phyloP scores from a whole-genome alignment of 257 asterid genomes.

The Thymus quinquecostatus region DNA sequence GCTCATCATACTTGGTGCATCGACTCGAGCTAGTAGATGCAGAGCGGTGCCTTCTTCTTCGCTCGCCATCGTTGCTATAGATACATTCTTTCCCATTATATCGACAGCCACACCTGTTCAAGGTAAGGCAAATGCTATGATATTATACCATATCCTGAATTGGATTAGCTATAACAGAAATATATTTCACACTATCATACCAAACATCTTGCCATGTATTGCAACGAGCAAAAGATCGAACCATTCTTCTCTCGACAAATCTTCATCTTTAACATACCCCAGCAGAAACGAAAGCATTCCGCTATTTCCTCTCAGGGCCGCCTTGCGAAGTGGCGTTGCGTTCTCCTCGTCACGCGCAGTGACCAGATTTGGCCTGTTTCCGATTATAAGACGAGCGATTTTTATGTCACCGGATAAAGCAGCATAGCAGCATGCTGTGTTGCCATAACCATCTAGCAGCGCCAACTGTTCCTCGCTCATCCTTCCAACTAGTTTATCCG shows the following conservation, averaged over 20 bases:
- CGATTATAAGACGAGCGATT: constrained; percentile 26
- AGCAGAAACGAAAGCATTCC: constrained; percentile 29
- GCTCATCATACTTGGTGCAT: too few species aligned
- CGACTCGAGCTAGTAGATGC: too few species aligned
- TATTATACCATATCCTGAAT: too few species aligned
- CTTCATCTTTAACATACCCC: neutral
- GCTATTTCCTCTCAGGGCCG: constrained; percentile 10
- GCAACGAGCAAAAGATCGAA: neutral
- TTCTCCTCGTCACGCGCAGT: neutral
- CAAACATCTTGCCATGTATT: constrained; percentile 14
- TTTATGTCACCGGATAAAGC: constrained; percentile 29
- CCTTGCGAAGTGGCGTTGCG: constrained; percentile 13
- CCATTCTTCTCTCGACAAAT: neutral
- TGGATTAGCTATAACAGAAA: too few species aligned
- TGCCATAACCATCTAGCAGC: constrained; percentile 9
- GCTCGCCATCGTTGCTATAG: too few species aligned
- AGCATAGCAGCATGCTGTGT: constrained; percentile 27
- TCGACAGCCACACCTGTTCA: too few species aligned
- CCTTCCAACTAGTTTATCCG: neutral
- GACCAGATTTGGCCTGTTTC: neutral
- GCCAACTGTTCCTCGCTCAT: neutral
- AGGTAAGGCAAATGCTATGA: too few species aligned
- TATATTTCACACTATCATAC: too few species aligned
- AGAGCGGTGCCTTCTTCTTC: too few species aligned
- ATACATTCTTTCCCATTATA: too few species aligned